phyloP scores from a whole-genome alignment of 768 basidiomycete species.

The Boletus edulis region DNA sequence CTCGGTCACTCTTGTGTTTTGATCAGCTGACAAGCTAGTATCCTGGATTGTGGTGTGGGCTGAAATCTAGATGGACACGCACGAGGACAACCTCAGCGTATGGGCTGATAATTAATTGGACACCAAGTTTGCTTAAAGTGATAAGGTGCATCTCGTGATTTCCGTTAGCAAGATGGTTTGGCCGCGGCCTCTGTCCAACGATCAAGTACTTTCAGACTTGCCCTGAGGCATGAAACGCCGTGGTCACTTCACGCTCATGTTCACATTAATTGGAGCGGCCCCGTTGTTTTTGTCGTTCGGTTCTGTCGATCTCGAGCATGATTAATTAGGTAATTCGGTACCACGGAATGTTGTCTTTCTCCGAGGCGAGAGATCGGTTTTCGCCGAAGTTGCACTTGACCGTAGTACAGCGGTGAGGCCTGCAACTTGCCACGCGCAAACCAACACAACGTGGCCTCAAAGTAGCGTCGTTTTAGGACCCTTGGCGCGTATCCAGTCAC shows the following conservation, averaged over 20 bases:
- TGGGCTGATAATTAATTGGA: neutral
- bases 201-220: too few relatives aligned
- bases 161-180: neutral
- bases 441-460: slow-evolving; percentile 19
- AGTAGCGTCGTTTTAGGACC: slow-evolving; percentile 20
- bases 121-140: too few relatives aligned
- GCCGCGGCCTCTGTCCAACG: neutral
- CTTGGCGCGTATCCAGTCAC: slow-evolving; percentile 27
- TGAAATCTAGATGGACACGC: slow-evolving; percentile 17
- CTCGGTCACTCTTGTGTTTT: slow-evolving; percentile 3
- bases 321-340: slow-evolving; percentile 23
- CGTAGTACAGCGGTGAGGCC: slow-evolving; percentile 3
- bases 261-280: slow-evolving; percentile 11
- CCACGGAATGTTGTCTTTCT: slow-evolving; percentile 7
- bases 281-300: neutral
- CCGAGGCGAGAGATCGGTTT: slow-evolving; percentile 12
- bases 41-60: slow-evolving; percentile 1
- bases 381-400: slow-evolving; percentile 7
- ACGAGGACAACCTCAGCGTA: slow-evolving; percentile 8
- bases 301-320: slow-evolving; percentile 20
- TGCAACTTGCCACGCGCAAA: slow-evolving; percentile 11
- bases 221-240: too few relatives aligned
- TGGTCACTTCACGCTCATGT: neutral
- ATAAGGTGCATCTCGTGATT: neutral
- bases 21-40: too few relatives aligned